Percentiles rank a stretch among this genome's conserved stretches.
These are phyloP conservation scores for Cytospora leucostoma DNA, from an alignment of 2,329 filamentous ascomycete genomes.

Conservation along the genomic window DNA sequence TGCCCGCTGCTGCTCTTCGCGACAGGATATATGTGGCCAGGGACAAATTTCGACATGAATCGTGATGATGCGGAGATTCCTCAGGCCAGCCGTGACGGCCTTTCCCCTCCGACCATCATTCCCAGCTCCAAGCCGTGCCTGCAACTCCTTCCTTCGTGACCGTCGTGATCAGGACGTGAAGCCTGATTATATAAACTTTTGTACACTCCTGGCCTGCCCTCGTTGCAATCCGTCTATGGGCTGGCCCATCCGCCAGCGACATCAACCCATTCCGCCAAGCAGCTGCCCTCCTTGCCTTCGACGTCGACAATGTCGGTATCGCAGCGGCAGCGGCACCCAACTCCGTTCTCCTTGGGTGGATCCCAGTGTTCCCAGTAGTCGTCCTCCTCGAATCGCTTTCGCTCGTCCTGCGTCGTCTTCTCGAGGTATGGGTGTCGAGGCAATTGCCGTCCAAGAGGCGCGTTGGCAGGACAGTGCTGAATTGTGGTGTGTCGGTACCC, in stretches of 20 bases:
- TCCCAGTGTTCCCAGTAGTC: conserved; percentile 94
- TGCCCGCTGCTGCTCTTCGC: conserved; percentile 21
- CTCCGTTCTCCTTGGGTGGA: conserved; percentile 87
- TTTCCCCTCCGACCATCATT: background rate
- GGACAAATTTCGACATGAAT: conserved; percentile 23
- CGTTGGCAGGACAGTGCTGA: conserved; percentile 96
- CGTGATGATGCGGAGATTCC: conserved; percentile 21
- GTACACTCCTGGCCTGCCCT: conserved; percentile 1
- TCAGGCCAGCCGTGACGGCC: background rate
- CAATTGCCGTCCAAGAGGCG: conserved; percentile 77
- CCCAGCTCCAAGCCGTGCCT: conserved; percentile 7
- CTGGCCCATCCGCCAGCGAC: conserved; percentile 90
- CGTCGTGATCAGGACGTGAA: conserved; percentile 13
- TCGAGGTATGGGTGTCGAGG: conserved; percentile 79
- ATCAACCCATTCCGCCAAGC: conserved; percentile 94
- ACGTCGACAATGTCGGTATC: conserved; percentile 98
- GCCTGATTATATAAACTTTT: conserved; percentile 7
- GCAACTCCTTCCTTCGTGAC: conserved; percentile 14
- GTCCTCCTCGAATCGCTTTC: conserved; percentile 86
- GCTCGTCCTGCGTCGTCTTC: conserved; percentile 76
- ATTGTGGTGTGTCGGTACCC: conserved; percentile 98
- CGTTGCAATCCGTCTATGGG: conserved; percentile 36
- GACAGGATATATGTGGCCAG: conserved; percentile 17
- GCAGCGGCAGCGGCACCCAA: conserved; percentile 93
- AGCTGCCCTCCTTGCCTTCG: conserved; percentile 95